Evolutionary conservation across 441 rosid species (phyloP).

Genomic region (Mallotus repandus): DNA sequence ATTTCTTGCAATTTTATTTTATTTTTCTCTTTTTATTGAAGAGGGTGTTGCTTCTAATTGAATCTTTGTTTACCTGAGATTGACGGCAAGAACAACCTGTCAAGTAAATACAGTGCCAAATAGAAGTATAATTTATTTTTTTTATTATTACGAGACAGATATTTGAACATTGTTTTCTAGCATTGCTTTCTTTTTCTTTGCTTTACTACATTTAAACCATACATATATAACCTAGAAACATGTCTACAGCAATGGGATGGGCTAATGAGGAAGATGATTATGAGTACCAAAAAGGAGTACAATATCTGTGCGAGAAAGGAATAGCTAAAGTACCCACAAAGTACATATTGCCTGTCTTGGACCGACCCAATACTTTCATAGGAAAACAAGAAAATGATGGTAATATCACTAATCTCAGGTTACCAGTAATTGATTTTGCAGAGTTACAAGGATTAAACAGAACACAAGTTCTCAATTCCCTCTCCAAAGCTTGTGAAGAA

Average conservation of each 20-base stretch:
- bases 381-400: not conserved
- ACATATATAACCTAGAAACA: not conserved
- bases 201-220: too few relatives aligned
- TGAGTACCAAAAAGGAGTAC: slow-evolving; percentile 33
- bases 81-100: not conserved
- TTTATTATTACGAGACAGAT: too few relatives aligned
- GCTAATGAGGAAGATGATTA: slow-evolving; percentile 2
- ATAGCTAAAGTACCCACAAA: slow-evolving; percentile 28
- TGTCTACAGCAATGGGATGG: slow-evolving; percentile 24
- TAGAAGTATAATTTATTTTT: too few relatives aligned
- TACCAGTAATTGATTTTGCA: slow-evolving; percentile 38
- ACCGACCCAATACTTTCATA: slow-evolving; percentile 15
- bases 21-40: too few relatives aligned
- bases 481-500: slow-evolving; percentile 36
- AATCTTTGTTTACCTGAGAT: too few relatives aligned
- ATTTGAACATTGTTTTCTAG: too few relatives aligned
- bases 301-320: slow-evolving; percentile 27
- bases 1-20: not conserved
- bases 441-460: slow-evolving; percentile 28
- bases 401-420: slow-evolving; percentile 6
- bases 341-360: slow-evolving; percentile 30
- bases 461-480: slow-evolving; percentile 21
- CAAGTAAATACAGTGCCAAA: too few relatives aligned
- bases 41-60: not conserved
- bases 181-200: too few relatives aligned